Conservation (phyloP, 352 stramenopile genomes). For the Phytopythium delawarense region DNA sequence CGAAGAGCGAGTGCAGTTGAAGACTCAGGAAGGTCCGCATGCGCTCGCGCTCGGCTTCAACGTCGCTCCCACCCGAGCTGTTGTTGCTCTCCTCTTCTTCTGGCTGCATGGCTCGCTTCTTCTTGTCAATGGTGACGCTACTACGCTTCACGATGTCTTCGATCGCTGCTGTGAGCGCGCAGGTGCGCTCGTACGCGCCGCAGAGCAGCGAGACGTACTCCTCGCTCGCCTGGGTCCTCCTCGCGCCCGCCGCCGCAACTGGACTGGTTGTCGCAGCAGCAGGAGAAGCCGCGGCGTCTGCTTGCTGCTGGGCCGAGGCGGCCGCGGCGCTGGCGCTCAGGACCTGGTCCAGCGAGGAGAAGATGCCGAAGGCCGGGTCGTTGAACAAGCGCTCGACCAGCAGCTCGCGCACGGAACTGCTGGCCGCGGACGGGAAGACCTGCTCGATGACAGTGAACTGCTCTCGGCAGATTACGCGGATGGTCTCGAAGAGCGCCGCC, state of each 20-base stretch:
- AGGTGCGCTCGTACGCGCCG: slow-evolving; percentile 62
- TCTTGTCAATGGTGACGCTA: not conserved
- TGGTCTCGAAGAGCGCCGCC: slow-evolving; percentile 51
- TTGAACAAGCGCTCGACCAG: slow-evolving; percentile 74
- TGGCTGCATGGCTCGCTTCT: not conserved
- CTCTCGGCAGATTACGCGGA: slow-evolving; percentile 56
- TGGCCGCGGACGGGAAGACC: slow-evolving; percentile 45
- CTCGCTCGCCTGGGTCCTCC: slow-evolving; percentile 16
- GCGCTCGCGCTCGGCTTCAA: slow-evolving; percentile 27
- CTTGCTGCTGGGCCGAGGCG: slow-evolving; percentile 7
- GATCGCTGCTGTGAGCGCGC: slow-evolving; percentile 40
- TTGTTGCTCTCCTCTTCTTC: not conserved
- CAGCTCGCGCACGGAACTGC: slow-evolving; percentile 51
- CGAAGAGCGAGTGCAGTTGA: slow-evolving; percentile 79
- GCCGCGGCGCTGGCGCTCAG: slow-evolving; percentile 32
- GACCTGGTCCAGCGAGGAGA: slow-evolving; percentile 70
- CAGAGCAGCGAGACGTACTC: slow-evolving; percentile 67
- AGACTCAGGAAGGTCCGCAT: slow-evolving; percentile 70
- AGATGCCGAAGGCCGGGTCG: slow-evolving; percentile 73
- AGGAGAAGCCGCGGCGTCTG: not conserved
- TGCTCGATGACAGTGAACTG: slow-evolving; percentile 63
- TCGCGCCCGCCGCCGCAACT: not conserved
- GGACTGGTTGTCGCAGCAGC: no score
- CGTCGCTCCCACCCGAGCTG: slow-evolving; percentile 2
- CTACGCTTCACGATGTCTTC: slow-evolving; percentile 22